Percentiles rank a stretch among this genome's conserved stretches.
Evolutionary conservation across 257 asterid genomes (phyloP).

Genomic region (Anisodus acutangulus): DNA sequence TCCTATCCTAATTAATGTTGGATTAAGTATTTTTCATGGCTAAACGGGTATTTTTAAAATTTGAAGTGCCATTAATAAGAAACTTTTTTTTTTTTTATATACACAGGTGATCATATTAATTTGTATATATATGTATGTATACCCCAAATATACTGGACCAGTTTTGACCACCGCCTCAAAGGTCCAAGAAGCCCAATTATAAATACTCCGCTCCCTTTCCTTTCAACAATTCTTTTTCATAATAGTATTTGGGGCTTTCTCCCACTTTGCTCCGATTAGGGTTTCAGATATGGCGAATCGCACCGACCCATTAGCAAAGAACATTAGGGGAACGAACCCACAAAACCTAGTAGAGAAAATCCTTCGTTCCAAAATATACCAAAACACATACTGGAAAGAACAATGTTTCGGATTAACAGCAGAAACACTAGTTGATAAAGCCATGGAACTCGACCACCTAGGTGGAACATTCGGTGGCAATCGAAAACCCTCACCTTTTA

Average conservation of each 20-base stretch:
- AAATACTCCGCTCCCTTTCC: neutral
- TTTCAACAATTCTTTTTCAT: neutral
- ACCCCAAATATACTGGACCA: neutral
- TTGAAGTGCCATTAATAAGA: neutral
- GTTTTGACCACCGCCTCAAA: neutral
- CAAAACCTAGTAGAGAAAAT: conserved; percentile 94
- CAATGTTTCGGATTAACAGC: conserved; percentile 96
- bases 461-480: conserved; percentile 88
- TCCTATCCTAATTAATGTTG: too few species aligned
- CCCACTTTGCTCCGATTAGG: conserved; percentile 6
- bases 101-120: neutral
- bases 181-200: conserved; percentile 22
- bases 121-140: neutral
- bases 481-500: conserved; percentile 85
- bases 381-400: conserved; percentile 88
- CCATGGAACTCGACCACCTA: conserved; percentile 96
- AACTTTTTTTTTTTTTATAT: neutral
- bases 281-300: conserved; percentile 73
- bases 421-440: conserved; percentile 96
- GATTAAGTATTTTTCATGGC: too few species aligned
- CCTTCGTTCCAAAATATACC: conserved; percentile 82
- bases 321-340: conserved; percentile 91
- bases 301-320: conserved; percentile 87
- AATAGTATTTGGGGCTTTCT: neutral
- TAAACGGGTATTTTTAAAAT: too few species aligned